A percentile compares a stretch with the other conserved stretches of the same genome.
These are phyloP conservation scores for Yarrowia alimentaria DNA, from an alignment of 805 yeast genomes.

Conservation along the genomic window DNA sequence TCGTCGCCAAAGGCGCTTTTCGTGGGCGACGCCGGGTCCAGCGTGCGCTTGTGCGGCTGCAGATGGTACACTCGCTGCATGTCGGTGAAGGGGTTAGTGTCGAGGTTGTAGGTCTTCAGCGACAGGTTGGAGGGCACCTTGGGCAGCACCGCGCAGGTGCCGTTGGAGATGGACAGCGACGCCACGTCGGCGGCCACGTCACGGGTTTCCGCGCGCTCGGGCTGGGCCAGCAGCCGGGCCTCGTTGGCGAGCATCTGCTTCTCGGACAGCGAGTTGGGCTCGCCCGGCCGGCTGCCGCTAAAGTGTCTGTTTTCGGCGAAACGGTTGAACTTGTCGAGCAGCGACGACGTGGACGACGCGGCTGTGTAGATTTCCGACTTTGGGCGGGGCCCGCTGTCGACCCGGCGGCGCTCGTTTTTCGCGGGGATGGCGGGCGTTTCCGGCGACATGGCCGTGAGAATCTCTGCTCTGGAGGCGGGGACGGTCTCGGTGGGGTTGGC, in stretches of 20 bases:
- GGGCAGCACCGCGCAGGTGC: constrained; percentile 18
- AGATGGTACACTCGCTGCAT: constrained; percentile 14
- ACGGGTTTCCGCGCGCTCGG: too few species aligned
- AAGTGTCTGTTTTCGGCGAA: too few species aligned
- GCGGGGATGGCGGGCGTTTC: too few species aligned
- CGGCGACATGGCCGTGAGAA: too few species aligned
- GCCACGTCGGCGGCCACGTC: constrained; percentile 16
- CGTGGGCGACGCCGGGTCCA: constrained; percentile 12
- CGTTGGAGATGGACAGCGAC: constrained; percentile 11
- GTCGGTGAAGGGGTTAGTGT: constrained; percentile 10
- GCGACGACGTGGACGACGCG: too few species aligned
- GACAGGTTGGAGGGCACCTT: constrained; percentile 1
- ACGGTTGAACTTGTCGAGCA: too few species aligned
- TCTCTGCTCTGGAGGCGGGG: too few species aligned
- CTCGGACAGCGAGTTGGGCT: not conserved
- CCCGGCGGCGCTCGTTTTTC: too few species aligned
- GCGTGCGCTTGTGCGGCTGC: not conserved
- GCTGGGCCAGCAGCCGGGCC: constrained; percentile 15
- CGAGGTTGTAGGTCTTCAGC: not conserved
- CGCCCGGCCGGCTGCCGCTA: too few species aligned
- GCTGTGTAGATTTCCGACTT: too few species aligned
- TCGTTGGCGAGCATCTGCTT: constrained; percentile 5
- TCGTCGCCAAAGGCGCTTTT: constrained; percentile 8
- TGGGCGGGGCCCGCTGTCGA: too few species aligned
- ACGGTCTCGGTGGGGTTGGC: too few species aligned